Evolutionary conservation across 257 asterid genomes (phyloP), one percentile per base, ranked within the genome.

Genomic region (Fraxinus quadrangulata): DNA sequence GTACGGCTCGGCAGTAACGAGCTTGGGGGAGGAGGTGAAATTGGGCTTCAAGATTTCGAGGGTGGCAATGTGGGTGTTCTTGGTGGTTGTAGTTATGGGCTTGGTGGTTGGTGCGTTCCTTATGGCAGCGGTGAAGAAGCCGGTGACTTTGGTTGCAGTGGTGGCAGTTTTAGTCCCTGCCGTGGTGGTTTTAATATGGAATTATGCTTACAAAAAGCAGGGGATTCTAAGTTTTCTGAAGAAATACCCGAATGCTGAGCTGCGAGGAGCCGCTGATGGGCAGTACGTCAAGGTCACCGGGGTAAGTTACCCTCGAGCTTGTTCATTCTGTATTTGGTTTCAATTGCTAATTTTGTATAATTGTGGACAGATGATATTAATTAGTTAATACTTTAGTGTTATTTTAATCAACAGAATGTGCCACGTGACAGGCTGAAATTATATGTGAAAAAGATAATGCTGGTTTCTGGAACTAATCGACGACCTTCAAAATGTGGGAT

Each of bases 261-360:
- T 93, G 66, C 85, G 98, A 86, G 97, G 96, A 30, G 96, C 97
- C 76, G 79, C 86, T 49, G 96, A 93, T 85, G 99, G 98, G 31
- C 97, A 96, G 90, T 89, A 75, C 86, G 98, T 96, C 83, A 96
- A 96, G 93, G 96, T 96, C 84, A 93, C 99, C 17, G 99, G 99
- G 97, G 99, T 96, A 94, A 93, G 72, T 78, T 82, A 14, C 69
- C 42, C 8, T n/a, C 67, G 3, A 59, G 14, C 66, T 79, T 33
- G 17, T 70, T 39, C 23, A 6, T 71, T 51, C 2, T 5, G 14
- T 31, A 71, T 13, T 70, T 54, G 37, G 70, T 36, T 36, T 71
- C 49, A 77, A 76, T 63, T 5, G 5, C 36, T 24, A 63, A 63
- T 24, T 63, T 26, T 23, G n/a, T 56, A 56, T 72, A 31, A 33